Percentiles rank a stretch among this genome's conserved stretches.
These are phyloP conservation scores for Camelina laxa DNA, from an alignment of 345 rosid species.

Conservation along the genomic window DNA sequence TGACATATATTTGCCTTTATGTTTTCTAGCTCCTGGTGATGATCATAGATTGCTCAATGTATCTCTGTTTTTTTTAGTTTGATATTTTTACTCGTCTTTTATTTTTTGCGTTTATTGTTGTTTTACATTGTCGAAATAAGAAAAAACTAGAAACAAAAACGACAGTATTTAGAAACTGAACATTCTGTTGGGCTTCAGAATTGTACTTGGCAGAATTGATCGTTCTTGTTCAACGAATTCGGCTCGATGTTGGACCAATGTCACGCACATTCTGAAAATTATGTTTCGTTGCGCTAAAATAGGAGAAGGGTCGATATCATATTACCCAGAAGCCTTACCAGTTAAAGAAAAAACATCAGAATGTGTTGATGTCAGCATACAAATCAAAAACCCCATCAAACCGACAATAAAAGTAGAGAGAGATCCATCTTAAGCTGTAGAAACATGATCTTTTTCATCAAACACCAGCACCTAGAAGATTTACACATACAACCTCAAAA, in stretches of 20 bases:
- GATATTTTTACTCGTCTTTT: not conserved
- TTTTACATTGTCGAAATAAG: not conserved
- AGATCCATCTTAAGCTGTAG: not conserved
- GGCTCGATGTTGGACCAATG: not conserved
- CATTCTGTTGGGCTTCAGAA: not conserved
- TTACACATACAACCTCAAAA: conserved; percentile 32
- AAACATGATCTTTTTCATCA: conserved; percentile 14
- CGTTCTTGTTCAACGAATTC: not conserved
- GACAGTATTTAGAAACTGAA: not conserved
- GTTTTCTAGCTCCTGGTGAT: not conserved
- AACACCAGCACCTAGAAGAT: conserved; percentile 31
- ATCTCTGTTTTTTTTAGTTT: not conserved
- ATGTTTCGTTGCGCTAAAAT: not conserved
- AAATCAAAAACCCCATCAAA: conserved; percentile 5
- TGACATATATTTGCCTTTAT: not conserved
- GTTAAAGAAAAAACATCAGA: not conserved
- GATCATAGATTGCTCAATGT: not conserved
- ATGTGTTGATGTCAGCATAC: conserved; percentile 1
- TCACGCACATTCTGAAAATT: not conserved
- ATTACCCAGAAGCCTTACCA: not conserved
- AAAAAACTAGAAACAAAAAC: not conserved
- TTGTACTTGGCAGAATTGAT: not conserved
- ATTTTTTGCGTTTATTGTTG: not conserved
- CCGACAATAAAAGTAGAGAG: not conserved
- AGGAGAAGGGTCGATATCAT: not conserved